Percentiles rank a stretch among this genome's conserved stretches.
phyloP scores from a whole-genome alignment of 2,329 filamentous ascomycete genomes.

The Xylaria arbuscula region DNA sequence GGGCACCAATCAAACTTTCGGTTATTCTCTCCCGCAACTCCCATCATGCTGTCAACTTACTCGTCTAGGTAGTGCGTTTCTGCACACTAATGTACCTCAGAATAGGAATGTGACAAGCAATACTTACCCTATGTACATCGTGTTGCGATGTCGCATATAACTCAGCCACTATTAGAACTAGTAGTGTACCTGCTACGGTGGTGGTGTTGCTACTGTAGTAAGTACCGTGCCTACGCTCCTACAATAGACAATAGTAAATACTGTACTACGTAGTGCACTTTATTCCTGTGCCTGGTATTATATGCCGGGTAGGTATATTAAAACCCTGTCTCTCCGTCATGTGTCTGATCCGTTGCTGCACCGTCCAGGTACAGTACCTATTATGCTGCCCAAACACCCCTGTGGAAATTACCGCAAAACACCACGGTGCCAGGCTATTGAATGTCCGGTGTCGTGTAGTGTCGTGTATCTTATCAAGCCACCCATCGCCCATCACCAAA shows the following conservation, averaged over 20 bases:
- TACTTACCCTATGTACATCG: not conserved
- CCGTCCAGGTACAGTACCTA: conserved; percentile 2
- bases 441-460: conserved; percentile 16
- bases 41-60: conserved; percentile 9
- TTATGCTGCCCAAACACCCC: not conserved
- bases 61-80: not conserved
- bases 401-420: conserved; percentile 27
- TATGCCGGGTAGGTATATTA: not conserved
- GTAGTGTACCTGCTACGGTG: conserved; percentile 5
- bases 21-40: conserved; percentile 25
- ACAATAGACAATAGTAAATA: not conserved
- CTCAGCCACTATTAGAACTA: conserved; percentile 32
- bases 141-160: conserved; percentile 30
- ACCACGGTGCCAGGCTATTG: conserved; percentile 21
- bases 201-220: not conserved
- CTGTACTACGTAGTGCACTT: not conserved
- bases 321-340: conserved; percentile 28
- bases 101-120: no score
- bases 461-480: conserved; percentile 31
- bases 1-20: conserved; percentile 27
- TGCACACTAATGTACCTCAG: not conserved
- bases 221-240: not conserved
- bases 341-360: conserved; percentile 20
- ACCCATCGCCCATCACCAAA: conserved; percentile 26
- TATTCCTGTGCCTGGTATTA: no score